Evolutionary conservation across 768 basidiomycete species (phyloP).

Genomic region (Lentinula edodes): DNA sequence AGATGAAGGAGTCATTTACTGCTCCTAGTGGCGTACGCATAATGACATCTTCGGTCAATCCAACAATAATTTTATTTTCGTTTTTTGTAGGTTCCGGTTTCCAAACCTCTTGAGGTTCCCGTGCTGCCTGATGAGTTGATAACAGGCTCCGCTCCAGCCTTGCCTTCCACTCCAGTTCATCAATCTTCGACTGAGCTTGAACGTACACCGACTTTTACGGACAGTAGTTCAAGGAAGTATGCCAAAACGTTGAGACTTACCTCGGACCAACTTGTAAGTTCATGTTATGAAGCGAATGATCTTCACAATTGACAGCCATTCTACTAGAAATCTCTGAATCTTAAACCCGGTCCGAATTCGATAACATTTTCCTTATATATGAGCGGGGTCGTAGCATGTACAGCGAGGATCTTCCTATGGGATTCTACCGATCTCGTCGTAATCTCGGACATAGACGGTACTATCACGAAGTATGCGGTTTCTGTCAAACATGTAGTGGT

Average conservation of each 20-base stretch:
- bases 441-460: slow-evolving; percentile 97
- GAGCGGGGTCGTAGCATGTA: slow-evolving; percentile 76
- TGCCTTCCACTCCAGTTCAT: slow-evolving; percentile 42
- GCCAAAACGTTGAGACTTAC: slow-evolving; percentile 92
- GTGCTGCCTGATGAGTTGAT: neutral
- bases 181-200: slow-evolving; percentile 18
- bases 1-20: slow-evolving; percentile 20
- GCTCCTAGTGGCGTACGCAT: slow-evolving; percentile 17
- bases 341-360: slow-evolving; percentile 84
- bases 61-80: neutral
- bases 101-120: neutral
- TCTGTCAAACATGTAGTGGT: neutral
- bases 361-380: slow-evolving; percentile 91
- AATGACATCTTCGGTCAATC: neutral
- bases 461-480: slow-evolving; percentile 84
- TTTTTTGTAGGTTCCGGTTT: neutral
- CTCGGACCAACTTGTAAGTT: slow-evolving; percentile 85
- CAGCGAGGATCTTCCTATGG: slow-evolving; percentile 94
- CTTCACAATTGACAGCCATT: neutral
- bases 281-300: neutral
- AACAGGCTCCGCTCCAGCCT: slow-evolving; percentile 32
- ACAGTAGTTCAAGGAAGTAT: slow-evolving; percentile 46
- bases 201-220: slow-evolving; percentile 5
- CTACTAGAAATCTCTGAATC: slow-evolving; percentile 73
- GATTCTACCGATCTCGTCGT: slow-evolving; percentile 87